These are phyloP conservation scores for Rhodotorula sphaerocarpa DNA, from an alignment of 768 basidiomycete genomes.

Conservation along the genomic window DNA sequence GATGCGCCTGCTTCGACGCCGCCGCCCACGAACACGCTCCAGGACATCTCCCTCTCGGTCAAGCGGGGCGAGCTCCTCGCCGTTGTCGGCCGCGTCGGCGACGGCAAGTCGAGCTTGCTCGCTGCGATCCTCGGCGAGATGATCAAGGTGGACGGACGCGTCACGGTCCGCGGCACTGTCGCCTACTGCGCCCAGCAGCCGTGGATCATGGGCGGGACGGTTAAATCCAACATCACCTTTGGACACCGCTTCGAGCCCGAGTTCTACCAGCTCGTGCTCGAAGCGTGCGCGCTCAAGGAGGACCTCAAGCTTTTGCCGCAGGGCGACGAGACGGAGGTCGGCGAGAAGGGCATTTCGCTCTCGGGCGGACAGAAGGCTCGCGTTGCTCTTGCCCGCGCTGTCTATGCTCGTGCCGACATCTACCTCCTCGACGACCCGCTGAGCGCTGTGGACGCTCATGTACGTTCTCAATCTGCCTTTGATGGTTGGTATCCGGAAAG, in stretches of 20 bases:
- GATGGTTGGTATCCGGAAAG: slow-evolving; percentile 41
- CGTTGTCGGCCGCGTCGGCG: slow-evolving; percentile 78
- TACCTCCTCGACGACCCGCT: slow-evolving; percentile 86
- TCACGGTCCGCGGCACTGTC: slow-evolving; percentile 48
- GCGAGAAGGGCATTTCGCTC: slow-evolving; percentile 58
- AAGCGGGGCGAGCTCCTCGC: slow-evolving; percentile 75
- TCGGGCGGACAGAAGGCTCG: slow-evolving; percentile 65
- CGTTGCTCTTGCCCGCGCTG: slow-evolving; percentile 73
- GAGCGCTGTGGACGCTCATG: slow-evolving; percentile 68
- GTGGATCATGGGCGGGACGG: slow-evolving; percentile 66
- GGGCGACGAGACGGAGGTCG: slow-evolving; percentile 77
- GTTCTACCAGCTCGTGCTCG: slow-evolving; percentile 72
- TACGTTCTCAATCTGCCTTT: slow-evolving; percentile 56
- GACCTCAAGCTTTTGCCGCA: slow-evolving; percentile 71
- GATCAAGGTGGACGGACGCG: slow-evolving; percentile 60
- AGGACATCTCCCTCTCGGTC: slow-evolving; percentile 58
- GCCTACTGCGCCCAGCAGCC: slow-evolving; percentile 43
- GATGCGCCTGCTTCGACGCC: slow-evolving; percentile 22
- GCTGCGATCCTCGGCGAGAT: slow-evolving; percentile 27
- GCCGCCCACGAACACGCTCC: slow-evolving; percentile 55
- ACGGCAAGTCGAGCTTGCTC: slow-evolving; percentile 55
- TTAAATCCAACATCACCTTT: slow-evolving; percentile 86
- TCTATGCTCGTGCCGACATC: slow-evolving; percentile 86
- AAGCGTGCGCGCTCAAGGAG: slow-evolving; percentile 77
- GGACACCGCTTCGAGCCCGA: slow-evolving; percentile 76